A percentile compares a stretch with the other conserved stretches of the same genome.
Conservation (phyloP, 164 flowering plant species). For the Cinnamomum chago region DNA sequence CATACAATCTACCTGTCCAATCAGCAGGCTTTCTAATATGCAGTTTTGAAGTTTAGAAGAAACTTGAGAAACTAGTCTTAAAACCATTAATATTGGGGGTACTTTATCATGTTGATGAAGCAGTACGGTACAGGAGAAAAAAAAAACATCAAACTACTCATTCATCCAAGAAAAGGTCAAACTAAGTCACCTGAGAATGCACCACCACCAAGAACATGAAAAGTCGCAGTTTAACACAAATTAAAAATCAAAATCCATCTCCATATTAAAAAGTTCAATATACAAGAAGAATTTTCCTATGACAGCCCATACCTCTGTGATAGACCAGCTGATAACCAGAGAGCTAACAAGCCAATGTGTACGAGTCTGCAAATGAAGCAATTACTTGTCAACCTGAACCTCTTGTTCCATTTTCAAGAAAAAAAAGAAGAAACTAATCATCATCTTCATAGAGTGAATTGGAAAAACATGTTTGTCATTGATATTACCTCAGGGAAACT, state of each 20-base stretch:
- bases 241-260: not conserved
- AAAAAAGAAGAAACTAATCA: too few species aligned
- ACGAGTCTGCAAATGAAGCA: conserved; percentile 20
- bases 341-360: conserved; percentile 69
- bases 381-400: not conserved
- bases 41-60: not conserved
- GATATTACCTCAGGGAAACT: conserved; percentile 81
- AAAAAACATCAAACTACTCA: not conserved
- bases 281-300: not conserved
- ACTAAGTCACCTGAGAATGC: not conserved
- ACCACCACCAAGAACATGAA: not conserved
- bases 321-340: conserved; percentile 91
- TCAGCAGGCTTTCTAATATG: not conserved
- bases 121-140: not conserved
- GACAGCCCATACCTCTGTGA: conserved; percentile 18
- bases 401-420: not conserved
- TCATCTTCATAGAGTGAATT: not conserved
- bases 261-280: not conserved
- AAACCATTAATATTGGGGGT: not conserved
- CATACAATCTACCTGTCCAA: not conserved
- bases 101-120: not conserved
- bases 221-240: not conserved
- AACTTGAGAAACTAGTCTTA: not conserved
- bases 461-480: not conserved
- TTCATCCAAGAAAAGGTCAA: not conserved